A percentile compares a stretch with the other conserved stretches of the same genome.
Conservation (phyloP, 1,139 yeast species). For the Candida sanyaensis region DNA sequence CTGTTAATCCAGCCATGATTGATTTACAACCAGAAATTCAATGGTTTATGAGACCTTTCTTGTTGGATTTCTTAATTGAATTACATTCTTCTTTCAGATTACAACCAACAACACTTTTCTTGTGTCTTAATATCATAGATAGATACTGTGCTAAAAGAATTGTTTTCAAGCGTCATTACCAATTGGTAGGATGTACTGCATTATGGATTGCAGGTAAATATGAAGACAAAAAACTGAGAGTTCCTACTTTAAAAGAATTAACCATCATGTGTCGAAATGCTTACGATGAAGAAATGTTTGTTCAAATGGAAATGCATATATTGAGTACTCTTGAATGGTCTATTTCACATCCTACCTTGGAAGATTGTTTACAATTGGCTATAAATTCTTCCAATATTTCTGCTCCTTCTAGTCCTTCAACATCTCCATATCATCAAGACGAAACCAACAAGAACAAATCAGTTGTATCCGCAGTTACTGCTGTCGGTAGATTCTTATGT, state of each 20-base stretch:
- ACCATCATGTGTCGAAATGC: constrained; percentile 80
- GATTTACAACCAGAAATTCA: constrained; percentile 90
- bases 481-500: constrained; percentile 67
- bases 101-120: constrained; percentile 76
- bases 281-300: constrained; percentile 86
- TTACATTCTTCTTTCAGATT: constrained; percentile 76
- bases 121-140: constrained; percentile 81
- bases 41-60: constrained; percentile 90
- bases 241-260: constrained; percentile 80
- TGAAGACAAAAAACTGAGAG: constrained; percentile 82
- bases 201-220: constrained; percentile 95
- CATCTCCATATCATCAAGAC: background rate
- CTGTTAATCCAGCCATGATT: constrained; percentile 67
- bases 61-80: constrained; percentile 81
- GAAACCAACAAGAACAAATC: constrained; percentile 5
- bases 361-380: constrained; percentile 61
- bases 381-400: constrained; percentile 32
- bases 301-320: constrained; percentile 94
- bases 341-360: constrained; percentile 61
- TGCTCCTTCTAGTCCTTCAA: constrained; percentile 16
- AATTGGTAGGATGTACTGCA: constrained; percentile 89
- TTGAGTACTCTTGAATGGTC: constrained; percentile 84
- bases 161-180: constrained; percentile 90
- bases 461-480: constrained; percentile 51
- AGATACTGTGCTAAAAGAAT: constrained; percentile 89